phyloP scores from a whole-genome alignment of 345 rosid species.

The Murraya koenigii region DNA sequence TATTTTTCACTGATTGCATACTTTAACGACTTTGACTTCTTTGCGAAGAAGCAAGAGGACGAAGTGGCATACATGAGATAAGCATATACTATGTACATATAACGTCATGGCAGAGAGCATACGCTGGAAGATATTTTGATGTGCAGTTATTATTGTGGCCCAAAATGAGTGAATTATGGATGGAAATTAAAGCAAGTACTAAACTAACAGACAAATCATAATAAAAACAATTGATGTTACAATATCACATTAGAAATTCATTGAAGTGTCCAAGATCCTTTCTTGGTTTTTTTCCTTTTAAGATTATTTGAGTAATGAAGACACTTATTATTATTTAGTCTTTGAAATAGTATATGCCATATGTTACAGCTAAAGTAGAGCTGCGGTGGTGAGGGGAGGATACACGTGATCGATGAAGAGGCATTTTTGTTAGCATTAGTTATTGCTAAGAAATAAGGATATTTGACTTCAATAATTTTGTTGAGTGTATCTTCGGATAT shows the following conservation, averaged over 20 bases:
- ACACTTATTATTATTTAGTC: background rate
- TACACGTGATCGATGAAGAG: slow-evolving; percentile 8
- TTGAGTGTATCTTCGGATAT: background rate
- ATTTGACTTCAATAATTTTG: background rate
- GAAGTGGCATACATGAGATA: background rate
- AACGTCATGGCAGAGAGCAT: background rate
- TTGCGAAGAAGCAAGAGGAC: background rate
- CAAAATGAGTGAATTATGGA: slow-evolving; percentile 5
- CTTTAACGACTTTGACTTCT: background rate
- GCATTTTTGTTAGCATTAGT: slow-evolving; percentile 7
- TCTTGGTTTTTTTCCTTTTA: background rate
- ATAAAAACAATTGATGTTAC: slow-evolving; percentile 21
- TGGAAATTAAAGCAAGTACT: slow-evolving; percentile 16
- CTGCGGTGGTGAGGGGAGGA: slow-evolving; percentile 6
- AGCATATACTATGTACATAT: background rate
- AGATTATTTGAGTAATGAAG: background rate
- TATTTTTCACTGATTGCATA: background rate
- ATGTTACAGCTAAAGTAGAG: slow-evolving; percentile 20
- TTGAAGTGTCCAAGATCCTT: background rate
- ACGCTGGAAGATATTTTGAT: slow-evolving; percentile 27
- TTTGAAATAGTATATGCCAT: slow-evolving; percentile 10
- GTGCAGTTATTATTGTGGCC: slow-evolving; percentile 32
- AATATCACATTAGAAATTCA: slow-evolving; percentile 15
- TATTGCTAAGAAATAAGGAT: slow-evolving; percentile 10
- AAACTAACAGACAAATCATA: slow-evolving; percentile 33